Evolutionary conservation across 1,284 basidiomycete genomes (phyloP).

Genomic region (Cryptococcus depauperatus): DNA sequence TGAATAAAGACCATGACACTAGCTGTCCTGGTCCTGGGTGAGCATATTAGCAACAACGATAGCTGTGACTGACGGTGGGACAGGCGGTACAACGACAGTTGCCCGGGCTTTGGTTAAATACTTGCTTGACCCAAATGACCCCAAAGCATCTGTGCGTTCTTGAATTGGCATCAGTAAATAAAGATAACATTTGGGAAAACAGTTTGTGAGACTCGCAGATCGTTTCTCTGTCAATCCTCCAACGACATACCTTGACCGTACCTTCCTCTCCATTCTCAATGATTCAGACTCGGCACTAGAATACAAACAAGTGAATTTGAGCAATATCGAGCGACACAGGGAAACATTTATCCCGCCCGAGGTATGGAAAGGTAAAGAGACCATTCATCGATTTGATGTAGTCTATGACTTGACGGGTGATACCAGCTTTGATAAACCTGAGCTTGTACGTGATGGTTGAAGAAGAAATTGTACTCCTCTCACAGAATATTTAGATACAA

Average conservation of each 20-base stretch:
- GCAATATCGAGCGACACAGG: conserved; percentile 45
- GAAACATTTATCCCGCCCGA: conserved; percentile 34
- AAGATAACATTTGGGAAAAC: conserved; percentile 35
- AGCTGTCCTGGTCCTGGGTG: too few species aligned
- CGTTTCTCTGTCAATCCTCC: conserved; percentile 74
- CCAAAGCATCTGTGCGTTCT: conserved; percentile 14
- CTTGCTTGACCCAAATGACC: conserved; percentile 18
- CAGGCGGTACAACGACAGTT: conserved; percentile 37
- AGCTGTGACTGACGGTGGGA: too few species aligned
- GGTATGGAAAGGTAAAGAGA: conserved; percentile 14
- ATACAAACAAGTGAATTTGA: conserved; percentile 76
- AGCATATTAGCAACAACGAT: too few species aligned
- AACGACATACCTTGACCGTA: conserved; percentile 75
- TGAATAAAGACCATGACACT: too few species aligned
- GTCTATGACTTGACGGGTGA: conserved; percentile 54
- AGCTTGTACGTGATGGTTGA: conserved; percentile 52
- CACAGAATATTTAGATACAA: conserved; percentile 46
- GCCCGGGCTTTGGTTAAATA: conserved; percentile 26
- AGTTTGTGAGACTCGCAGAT: conserved; percentile 69
- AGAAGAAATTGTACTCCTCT: neutral
- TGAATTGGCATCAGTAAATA: neutral
- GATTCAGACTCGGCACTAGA: conserved; percentile 34
- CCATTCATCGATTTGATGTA: conserved; percentile 27
- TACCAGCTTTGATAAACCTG: conserved; percentile 64
- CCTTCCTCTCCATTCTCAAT: conserved; percentile 60